Base-by-base conservation (phyloP, 768 basidiomycete species). In the Podaxis sp. region DNA sequence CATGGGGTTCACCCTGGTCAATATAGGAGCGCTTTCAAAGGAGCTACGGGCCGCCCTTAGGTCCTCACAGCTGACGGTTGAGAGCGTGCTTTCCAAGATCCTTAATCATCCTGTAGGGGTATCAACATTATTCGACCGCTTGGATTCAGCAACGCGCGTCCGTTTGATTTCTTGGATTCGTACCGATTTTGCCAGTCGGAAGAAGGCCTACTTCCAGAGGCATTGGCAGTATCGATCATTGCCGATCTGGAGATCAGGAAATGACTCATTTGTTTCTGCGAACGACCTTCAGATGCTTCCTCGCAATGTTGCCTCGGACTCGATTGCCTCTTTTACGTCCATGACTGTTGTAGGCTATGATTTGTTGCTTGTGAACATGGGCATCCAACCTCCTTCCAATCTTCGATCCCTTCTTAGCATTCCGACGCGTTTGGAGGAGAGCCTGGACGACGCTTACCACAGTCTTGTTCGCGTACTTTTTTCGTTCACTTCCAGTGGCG, bases 21-120 rank as follows among this genome's bases (percentile, higher is more conserved):
- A 67, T 67, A 55, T 66, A 69, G 20, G 49, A 59, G 22, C 65
- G 65, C 15, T 66, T 49, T 60, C 38, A 52, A 26, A 58, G 30
- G 68, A 65, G 7, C 60, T 70, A 13, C 57, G 49, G 46, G 65
- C 53, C 22, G 40, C 30, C 20, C 28, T 62, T 13, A 22, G 22
- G 2, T 8, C 41, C 12, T 33, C 52, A 7, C 2, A 41, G 8
- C 20, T 62, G 15, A 24, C 26, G 15, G 52, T 62, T 22, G 52
- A 56, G 15, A 46, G 24, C 10, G 41, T 62, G 3, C 28, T 55
- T 33, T 15, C 30, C 2, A 54, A 33, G 20, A 17, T 61, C 3
- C 53, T 62, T 33, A 33, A 54, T 24, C 52, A 41, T 24, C 30
- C 17, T 11, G 8, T 20, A 8, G 36, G 44, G 2, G 28, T 62